Evolutionary conservation across 2,329 filamentous ascomycete genomes (phyloP).

Genomic region (Madurella fahalii): DNA sequence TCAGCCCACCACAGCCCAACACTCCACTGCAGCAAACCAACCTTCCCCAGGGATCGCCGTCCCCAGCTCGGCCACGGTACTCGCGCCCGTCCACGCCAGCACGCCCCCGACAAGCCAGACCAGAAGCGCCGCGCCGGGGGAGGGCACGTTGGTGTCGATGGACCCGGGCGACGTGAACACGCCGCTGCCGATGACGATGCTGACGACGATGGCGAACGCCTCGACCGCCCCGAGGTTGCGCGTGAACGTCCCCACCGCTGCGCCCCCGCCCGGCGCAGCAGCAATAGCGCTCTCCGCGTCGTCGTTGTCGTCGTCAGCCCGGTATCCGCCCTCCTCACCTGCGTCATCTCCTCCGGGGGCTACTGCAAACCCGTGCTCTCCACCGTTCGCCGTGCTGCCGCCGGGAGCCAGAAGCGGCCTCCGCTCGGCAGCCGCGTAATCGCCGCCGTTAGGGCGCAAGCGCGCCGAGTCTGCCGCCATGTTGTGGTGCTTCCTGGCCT

Average conservation of each 20-base stretch:
- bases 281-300: not conserved
- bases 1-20: not conserved
- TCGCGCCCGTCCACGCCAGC: constrained; percentile 61
- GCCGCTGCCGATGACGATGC: constrained; percentile 61
- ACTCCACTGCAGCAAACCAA: constrained; percentile 20
- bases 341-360: not conserved
- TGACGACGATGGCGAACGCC: constrained; percentile 57
- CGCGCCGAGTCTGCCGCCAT: not conserved
- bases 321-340: not conserved
- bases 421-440: not conserved
- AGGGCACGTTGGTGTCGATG: constrained; percentile 60
- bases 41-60: constrained; percentile 60
- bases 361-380: too few relatives aligned
- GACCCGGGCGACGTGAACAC: constrained; percentile 62
- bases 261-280: not conserved
- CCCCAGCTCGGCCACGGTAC: constrained; percentile 59
- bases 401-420: constrained; percentile 4
- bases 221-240: constrained; percentile 45
- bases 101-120: constrained; percentile 60
- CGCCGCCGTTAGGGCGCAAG: not conserved
- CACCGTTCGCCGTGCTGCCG: not conserved
- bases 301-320: not conserved
- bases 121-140: constrained; percentile 53
- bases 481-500: not conserved
- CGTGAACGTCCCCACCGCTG: constrained; percentile 30